A percentile compares a stretch with the other conserved stretches of the same genome.
Conservation (phyloP, 106 monocot genomes). For the Phalaenopsis equestris region DNA sequence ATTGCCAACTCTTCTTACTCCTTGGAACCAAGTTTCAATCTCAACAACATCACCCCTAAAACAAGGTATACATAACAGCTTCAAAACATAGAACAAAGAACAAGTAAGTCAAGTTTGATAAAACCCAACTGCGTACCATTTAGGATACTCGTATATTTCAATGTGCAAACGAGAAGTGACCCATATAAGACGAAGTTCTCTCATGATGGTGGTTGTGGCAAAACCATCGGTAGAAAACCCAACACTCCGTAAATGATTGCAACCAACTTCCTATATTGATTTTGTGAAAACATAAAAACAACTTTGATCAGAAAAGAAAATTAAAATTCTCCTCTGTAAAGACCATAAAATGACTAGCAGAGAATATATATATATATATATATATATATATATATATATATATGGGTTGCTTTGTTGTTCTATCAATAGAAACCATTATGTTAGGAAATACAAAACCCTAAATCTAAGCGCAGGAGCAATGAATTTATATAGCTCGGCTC, state of each 20-base stretch:
- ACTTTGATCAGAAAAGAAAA: not conserved
- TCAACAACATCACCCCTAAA: conserved; percentile 92
- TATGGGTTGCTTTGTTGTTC: not conserved
- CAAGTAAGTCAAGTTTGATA: not conserved
- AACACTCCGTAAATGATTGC: conserved; percentile 97
- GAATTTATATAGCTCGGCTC: too few species aligned
- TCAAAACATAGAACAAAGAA: conserved; percentile 1
- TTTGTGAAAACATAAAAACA: not conserved
- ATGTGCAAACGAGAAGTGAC: conserved; percentile 98
- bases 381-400: not conserved
- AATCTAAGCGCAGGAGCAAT: too few species aligned
- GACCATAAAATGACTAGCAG: not conserved
- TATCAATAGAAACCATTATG: not conserved
- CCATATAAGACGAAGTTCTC: conserved; percentile 87
- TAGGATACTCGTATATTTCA: conserved; percentile 95
- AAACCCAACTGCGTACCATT: conserved; percentile 39
- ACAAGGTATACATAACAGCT: not conserved
- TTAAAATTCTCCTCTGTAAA: not conserved
- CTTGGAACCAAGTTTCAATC: conserved; percentile 99
- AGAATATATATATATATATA: not conserved
- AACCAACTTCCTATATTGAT: conserved; percentile 79
- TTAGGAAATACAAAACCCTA: too few species aligned
- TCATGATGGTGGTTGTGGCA: conserved; percentile 93
- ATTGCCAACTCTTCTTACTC: conserved; percentile 83
- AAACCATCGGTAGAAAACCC: conserved; percentile 99